Evolutionary conservation across 768 basidiomycete species (phyloP), one percentile per base, ranked within the genome.

Genomic region (Pulveroboletus sp.): DNA sequence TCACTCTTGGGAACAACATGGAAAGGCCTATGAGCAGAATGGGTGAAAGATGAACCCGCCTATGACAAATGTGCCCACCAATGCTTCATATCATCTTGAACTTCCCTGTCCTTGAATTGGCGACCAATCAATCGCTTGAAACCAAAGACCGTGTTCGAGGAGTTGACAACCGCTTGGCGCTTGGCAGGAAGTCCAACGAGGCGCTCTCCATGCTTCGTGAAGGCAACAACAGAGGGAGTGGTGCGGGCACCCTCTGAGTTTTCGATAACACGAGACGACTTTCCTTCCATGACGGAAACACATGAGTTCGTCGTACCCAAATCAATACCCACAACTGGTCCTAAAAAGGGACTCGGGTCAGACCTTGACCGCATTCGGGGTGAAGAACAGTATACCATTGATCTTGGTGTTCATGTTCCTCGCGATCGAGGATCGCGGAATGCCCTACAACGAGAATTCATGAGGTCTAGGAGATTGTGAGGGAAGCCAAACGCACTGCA

Each of bases 201-300:
- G 50, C 95, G 92, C 69, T 99, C 96, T 49, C 92, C 93, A 61
- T 97, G 93, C 71, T 97, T 96, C 47, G 96, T 93, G 79, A 99
- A 99, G 32, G 95, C 95, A 58, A 98, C 92, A 48, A 97, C 93
- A 32, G 96, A 99, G 3, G 96, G 96, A 14, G 96, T 99, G 55
- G 96, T 98, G 59, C 96, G 85, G 49, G 89, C 89, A 76, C 96
- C 95, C 76, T 98, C 95, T 6, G 94, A 76, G 76, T 98, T 98
- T 74, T 97, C 96, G 59, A 99, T 87, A 56, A 98, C 95, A 58
- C 90, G 87, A 43, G 94, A 82, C 30, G 85, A 86, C 75, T 95
- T 85, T 59, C 92, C 94, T 75, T 97, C 94, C 91, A 95, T 96
- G 54, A 96, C 80, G 42, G 88, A 83, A 50, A 93, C 91, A 69